Base-by-base conservation (phyloP, 2,329 filamentous ascomycete genomes). In the Aureobasidium sp. region DNA sequence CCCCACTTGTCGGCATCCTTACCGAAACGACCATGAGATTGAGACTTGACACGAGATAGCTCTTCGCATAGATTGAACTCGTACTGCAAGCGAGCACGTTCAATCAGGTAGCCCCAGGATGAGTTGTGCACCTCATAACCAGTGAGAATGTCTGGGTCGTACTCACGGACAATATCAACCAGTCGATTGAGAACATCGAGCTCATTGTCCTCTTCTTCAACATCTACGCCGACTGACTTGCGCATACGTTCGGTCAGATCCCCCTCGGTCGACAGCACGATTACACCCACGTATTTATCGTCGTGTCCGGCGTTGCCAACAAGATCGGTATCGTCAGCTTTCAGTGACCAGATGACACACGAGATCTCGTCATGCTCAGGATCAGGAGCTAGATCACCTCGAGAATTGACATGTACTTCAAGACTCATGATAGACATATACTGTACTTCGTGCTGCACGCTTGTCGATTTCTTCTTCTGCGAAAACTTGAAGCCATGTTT, bases 371-470 rank as follows among this genome's bases (percentile, higher is more conserved):
- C 94, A 67, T 95, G 83, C 67, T 93, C 90, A 0, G 94, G 94
- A 70, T 99, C 91, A 0, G 94, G 91, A 2, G 91, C 83, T 9
- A 97, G 80, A 53, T 84, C 86, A 7, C 85, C 90, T 62, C 93
- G 83, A 4, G 89, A 94, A 68, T 96, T 96, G 65, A 95, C 87
- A 71, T 99, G 93, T 5, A 97, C 77, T 72, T 99, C 94, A 7
- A 99, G 75, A 67, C 91, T 95, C 90, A 99, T 92, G 20, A 88
- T 91, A 67, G 90, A 96, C 94, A 99, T 97, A 72, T 96, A 96
- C 68, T 94, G 89, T 2, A 85, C 86, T 72, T 95, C 90, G 67
- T 93, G 89, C 69, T 90, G 84, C 20, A 95, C 86, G 67, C 86
- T 91, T 0, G 87, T 89, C 1, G 87, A 87, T 67, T 86, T 84